Percentiles rank a stretch among this genome's conserved stretches.
These are phyloP conservation scores for Oenanthe sinensis DNA, from an alignment of 129 eudicot genomes.

Conservation along the genomic window DNA sequence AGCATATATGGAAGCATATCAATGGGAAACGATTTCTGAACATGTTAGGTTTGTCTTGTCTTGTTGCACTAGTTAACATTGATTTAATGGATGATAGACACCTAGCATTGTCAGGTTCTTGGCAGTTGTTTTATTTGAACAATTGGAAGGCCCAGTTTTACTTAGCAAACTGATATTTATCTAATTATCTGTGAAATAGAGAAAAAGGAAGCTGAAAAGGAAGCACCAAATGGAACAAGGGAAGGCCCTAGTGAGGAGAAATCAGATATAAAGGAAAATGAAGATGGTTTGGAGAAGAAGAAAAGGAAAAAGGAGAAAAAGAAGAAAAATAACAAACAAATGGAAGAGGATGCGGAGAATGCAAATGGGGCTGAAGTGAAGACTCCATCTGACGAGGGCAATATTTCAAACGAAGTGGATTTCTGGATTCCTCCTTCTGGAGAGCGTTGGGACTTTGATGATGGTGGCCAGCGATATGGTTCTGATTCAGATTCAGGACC, in stretches of 20 bases:
- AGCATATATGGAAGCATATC: constrained; percentile 98
- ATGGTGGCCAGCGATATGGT: constrained; percentile 83
- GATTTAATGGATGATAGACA: neutral
- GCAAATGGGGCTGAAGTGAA: constrained; percentile 43
- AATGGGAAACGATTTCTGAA: constrained; percentile 78
- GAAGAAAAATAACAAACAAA: constrained; percentile 23
- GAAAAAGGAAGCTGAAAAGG: constrained; percentile 62
- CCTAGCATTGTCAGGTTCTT: neutral
- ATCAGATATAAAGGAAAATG: constrained; percentile 26
- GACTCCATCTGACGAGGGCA: constrained; percentile 37
- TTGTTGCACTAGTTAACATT: neutral
- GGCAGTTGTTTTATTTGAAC: neutral
- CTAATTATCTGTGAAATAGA: constrained; percentile 23
- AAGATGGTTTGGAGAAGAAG: constrained; percentile 28
- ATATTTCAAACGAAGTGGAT: constrained; percentile 50
- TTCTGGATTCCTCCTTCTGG: constrained; percentile 96
- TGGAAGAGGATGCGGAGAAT: constrained; percentile 18
- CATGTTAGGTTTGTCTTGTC: constrained; percentile 72
- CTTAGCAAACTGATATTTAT: neutral
- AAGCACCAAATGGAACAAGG: constrained; percentile 24
- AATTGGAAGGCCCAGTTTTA: neutral
- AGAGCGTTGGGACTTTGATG: constrained; percentile 94
- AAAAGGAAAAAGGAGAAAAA: constrained; percentile 39
- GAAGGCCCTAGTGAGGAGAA: constrained; percentile 27
- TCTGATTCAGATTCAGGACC: constrained; percentile 54